Percentiles rank a stretch among this genome's conserved stretches.
These are phyloP conservation scores for Entomophthora muscae DNA, from an alignment of 371 early-diverging fungal species.

Conservation along the genomic window DNA sequence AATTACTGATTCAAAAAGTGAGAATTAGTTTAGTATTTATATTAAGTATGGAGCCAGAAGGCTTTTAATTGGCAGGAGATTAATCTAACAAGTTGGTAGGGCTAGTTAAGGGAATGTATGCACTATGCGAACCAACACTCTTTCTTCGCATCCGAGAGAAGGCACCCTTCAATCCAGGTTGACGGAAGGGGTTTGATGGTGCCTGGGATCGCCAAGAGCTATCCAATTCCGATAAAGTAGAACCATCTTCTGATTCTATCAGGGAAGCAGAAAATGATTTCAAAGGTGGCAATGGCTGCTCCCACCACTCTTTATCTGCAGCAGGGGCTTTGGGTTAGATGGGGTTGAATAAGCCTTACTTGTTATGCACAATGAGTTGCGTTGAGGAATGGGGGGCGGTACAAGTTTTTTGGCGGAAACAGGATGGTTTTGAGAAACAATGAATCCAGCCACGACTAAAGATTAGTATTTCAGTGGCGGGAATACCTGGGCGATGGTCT, in stretches of 20 bases:
- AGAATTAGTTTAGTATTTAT: too few relatives aligned
- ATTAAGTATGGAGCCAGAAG: too few relatives aligned
- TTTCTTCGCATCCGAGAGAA: too few relatives aligned
- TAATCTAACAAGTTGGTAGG: too few relatives aligned
- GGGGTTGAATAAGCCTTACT: neutral
- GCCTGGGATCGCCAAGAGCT: neutral
- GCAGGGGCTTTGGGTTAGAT: neutral
- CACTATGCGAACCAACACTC: too few relatives aligned
- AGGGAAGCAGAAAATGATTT: neutral
- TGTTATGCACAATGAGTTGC: neutral
- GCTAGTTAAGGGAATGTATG: too few relatives aligned
- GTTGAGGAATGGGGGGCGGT: neutral
- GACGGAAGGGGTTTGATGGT: neutral
- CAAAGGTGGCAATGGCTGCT: neutral
- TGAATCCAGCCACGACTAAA: neutral
- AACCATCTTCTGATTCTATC: neutral
- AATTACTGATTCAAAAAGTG: too few relatives aligned
- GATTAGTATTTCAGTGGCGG: neutral
- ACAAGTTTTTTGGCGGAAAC: neutral
- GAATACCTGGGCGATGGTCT: slow-evolving; percentile 3
- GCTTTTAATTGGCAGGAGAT: too few relatives aligned
- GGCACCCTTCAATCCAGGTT: neutral
- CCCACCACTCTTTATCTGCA: neutral
- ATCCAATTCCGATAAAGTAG: neutral
- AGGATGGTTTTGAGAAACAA: neutral